Conservation (phyloP, 306 rosid genomes). For the Lagenaria siceraria region DNA sequence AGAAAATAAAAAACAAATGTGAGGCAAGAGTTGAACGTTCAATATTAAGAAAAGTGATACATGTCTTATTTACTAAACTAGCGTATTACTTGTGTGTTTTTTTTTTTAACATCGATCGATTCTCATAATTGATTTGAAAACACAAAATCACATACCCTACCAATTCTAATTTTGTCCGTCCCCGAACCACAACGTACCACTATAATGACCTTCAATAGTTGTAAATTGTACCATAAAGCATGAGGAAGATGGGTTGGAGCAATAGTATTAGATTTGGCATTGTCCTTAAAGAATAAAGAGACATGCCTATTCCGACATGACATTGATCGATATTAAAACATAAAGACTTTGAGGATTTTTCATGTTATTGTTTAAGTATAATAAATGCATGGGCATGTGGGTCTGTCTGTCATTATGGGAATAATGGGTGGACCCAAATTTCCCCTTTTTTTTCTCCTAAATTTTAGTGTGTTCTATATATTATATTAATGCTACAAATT, state of each 20-base stretch:
- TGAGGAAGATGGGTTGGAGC: not conserved
- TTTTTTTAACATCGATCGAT: no score
- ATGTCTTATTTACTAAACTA: no score
- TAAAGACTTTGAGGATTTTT: not conserved
- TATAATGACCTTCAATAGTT: not conserved
- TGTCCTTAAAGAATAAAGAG: not conserved
- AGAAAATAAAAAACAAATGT: no score
- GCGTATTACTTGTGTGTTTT: no score
- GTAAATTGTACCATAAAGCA: not conserved
- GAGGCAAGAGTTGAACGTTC: no score
- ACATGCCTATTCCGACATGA: not conserved
- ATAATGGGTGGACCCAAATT: not conserved
- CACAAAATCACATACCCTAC: no score
- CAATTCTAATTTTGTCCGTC: not conserved
- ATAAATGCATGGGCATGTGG: not conserved
- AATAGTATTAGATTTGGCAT: not conserved
- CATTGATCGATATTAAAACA: not conserved
- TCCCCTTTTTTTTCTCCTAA: not conserved
- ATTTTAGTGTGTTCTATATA: not conserved
- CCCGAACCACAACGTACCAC: not conserved
- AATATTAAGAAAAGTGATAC: no score
- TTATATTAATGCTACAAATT: not conserved
- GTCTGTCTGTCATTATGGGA: not conserved
- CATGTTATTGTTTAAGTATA: not conserved
- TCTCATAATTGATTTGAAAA: no score